A percentile compares a stretch with the other conserved stretches of the same genome.
Conservation (phyloP, 2,329 filamentous ascomycete genomes). For the Pezicula carpinea region DNA sequence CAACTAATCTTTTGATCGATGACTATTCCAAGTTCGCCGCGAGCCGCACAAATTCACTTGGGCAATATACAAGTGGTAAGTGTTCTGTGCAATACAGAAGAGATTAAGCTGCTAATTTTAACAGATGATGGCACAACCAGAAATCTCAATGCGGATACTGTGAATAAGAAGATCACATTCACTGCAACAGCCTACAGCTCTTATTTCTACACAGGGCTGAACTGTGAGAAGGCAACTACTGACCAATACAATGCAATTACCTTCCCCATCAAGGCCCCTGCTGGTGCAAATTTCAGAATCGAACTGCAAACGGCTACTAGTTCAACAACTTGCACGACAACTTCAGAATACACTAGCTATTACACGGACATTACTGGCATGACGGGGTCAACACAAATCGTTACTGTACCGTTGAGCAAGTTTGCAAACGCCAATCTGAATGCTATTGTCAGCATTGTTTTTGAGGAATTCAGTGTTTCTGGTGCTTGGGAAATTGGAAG, state of each 20-base stretch:
- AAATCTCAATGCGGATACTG: slow-evolving; percentile 33
- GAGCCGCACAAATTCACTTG: slow-evolving; percentile 29
- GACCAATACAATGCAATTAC: slow-evolving; percentile 43
- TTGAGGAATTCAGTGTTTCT: slow-evolving; percentile 33
- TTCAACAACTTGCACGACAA: slow-evolving; percentile 38
- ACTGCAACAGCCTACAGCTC: slow-evolving; percentile 38
- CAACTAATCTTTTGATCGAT: slow-evolving; percentile 25
- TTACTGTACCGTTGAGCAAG: slow-evolving; percentile 44
- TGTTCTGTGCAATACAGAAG: neutral
- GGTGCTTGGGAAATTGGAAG: slow-evolving; percentile 44
- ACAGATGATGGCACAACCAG: slow-evolving; percentile 46
- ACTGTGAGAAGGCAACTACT: slow-evolving; percentile 39
- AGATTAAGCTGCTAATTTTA: neutral
- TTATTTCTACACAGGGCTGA: slow-evolving; percentile 51
- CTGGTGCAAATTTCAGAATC: slow-evolving; percentile 34
- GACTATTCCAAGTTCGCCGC: slow-evolving; percentile 27
- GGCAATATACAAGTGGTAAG: slow-evolving; percentile 33
- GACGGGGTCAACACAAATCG: slow-evolving; percentile 43
- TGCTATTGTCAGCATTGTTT: slow-evolving; percentile 41
- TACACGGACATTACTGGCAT: slow-evolving; percentile 40
- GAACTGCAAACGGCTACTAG: slow-evolving; percentile 44
- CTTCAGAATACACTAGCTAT: slow-evolving; percentile 35
- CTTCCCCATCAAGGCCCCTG: slow-evolving; percentile 42
- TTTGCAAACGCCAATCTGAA: slow-evolving; percentile 46
- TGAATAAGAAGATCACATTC: slow-evolving; percentile 42